Percentiles rank a stretch among this genome's conserved stretches.
phyloP scores from a whole-genome alignment of 805 yeast species.

The Helenozyma rhizophorensis region DNA sequence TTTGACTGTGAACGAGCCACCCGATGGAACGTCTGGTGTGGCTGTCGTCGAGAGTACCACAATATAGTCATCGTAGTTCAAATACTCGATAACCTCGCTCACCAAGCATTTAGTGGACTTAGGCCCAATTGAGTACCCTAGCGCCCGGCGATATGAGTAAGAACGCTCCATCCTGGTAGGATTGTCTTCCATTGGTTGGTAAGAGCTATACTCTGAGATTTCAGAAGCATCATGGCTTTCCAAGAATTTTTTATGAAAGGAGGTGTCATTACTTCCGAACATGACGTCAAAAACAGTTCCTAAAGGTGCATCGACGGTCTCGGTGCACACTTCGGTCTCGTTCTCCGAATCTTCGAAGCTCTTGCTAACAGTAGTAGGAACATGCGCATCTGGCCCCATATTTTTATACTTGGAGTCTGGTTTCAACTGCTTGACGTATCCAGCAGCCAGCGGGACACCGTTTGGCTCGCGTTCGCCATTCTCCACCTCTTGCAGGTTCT shows the following conservation, averaged over 20 bases:
- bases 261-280: constrained; percentile 53
- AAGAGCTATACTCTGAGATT: constrained; percentile 36
- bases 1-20: constrained; percentile 69
- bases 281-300: constrained; percentile 57
- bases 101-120: constrained; percentile 67
- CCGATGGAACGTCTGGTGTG: constrained; percentile 86
- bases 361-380: constrained; percentile 34
- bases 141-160: constrained; percentile 59
- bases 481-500: not conserved
- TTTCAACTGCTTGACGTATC: constrained; percentile 32
- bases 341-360: constrained; percentile 21
- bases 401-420: constrained; percentile 32
- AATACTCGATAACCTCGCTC: constrained; percentile 52
- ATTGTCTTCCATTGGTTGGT: constrained; percentile 20
- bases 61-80: constrained; percentile 44
- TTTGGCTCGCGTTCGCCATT: not conserved
- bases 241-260: constrained; percentile 41
- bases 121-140: constrained; percentile 69
- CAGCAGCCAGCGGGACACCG: constrained; percentile 14
- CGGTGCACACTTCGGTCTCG: constrained; percentile 56
- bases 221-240: constrained; percentile 62
- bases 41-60: constrained; percentile 54
- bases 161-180: constrained; percentile 39
- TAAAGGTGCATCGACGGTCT: constrained; percentile 54
- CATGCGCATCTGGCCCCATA: constrained; percentile 42